Percentiles rank a stretch among this genome's conserved stretches.
phyloP scores from a whole-genome alignment of 352 stramenopile species.

The Phytophthora litchii region DNA sequence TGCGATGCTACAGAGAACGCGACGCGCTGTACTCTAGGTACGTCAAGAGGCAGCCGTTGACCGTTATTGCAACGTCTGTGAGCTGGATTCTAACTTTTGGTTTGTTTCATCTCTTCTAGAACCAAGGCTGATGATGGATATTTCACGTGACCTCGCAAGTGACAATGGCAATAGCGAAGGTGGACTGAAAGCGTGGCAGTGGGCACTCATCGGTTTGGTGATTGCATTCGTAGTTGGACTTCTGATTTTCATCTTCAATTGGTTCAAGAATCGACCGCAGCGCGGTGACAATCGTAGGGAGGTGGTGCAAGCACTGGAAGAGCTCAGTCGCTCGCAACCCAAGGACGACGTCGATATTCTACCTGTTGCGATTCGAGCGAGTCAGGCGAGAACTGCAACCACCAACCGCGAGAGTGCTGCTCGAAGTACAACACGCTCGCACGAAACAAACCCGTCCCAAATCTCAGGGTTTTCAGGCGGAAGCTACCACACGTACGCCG shows the following conservation, averaged over 20 bases:
- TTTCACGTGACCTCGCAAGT: slow-evolving; percentile 6
- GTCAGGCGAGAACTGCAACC: slow-evolving; percentile 27
- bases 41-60: neutral
- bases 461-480: slow-evolving; percentile 47
- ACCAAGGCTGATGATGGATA: neutral
- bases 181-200: slow-evolving; percentile 42
- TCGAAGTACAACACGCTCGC: slow-evolving; percentile 23
- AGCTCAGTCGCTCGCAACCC: slow-evolving; percentile 37
- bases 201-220: slow-evolving; percentile 40
- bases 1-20: slow-evolving; percentile 18
- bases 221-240: slow-evolving; percentile 37
- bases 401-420: slow-evolving; percentile 30
- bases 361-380: slow-evolving; percentile 21
- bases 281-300: slow-evolving; percentile 38
- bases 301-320: slow-evolving; percentile 33
- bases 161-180: slow-evolving; percentile 4
- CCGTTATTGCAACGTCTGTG: slow-evolving; percentile 6
- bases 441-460: slow-evolving; percentile 49
- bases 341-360: slow-evolving; percentile 32
- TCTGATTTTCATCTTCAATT: slow-evolving; percentile 52
- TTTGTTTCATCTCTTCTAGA: slow-evolving; percentile 9
- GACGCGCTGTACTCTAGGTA: slow-evolving; percentile 21
- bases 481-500: slow-evolving; percentile 53
- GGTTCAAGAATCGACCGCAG: slow-evolving; percentile 51
- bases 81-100: neutral